phyloP scores from a whole-genome alignment of 116 monocot species.

The Thalassia testudinum region DNA sequence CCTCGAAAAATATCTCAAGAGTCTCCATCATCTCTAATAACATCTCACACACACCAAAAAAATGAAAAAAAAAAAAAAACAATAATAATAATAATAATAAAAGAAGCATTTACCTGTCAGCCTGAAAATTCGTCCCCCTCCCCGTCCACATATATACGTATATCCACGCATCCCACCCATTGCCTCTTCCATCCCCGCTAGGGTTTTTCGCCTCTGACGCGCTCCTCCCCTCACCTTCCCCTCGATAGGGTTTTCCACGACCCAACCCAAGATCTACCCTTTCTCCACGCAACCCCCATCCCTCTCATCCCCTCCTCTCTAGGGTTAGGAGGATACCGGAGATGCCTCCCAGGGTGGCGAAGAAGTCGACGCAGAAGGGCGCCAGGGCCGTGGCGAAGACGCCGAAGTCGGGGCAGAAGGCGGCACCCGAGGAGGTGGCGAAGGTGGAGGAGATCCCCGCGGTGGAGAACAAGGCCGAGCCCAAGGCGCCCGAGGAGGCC shows the following conservation, averaged over 20 bases:
- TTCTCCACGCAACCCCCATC: neutral
- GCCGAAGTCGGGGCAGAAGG: slow-evolving; percentile 6
- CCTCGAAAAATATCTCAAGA: too few relatives aligned
- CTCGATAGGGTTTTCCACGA: neutral
- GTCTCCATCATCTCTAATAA: too few relatives aligned
- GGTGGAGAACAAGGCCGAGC: slow-evolving; percentile 2
- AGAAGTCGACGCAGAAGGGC: slow-evolving; percentile 16
- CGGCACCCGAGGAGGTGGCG: slow-evolving; percentile 5
- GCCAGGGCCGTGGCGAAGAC: slow-evolving; percentile 6
- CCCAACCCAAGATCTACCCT: neutral
- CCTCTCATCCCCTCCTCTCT: neutral
- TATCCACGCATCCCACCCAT: too few relatives aligned
- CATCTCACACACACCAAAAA: too few relatives aligned
- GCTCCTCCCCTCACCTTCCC: neutral
- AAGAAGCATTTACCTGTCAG: too few relatives aligned
- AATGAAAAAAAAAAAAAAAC: too few relatives aligned
- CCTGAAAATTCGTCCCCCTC: too few relatives aligned
- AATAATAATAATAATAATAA: too few relatives aligned
- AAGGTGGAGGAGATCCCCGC: slow-evolving; percentile 5
- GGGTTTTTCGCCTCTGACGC: neutral
- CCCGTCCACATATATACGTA: too few relatives aligned
- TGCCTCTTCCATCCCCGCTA: neutral
- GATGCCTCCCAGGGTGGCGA: slow-evolving; percentile 51
- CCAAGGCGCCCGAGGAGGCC: slow-evolving; percentile 4
- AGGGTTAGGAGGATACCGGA: neutral